Evolutionary conservation across 495 filamentous ascomycete species (phyloP), one percentile per base, ranked within the genome.

Genomic region (Extremus antarcticus): DNA sequence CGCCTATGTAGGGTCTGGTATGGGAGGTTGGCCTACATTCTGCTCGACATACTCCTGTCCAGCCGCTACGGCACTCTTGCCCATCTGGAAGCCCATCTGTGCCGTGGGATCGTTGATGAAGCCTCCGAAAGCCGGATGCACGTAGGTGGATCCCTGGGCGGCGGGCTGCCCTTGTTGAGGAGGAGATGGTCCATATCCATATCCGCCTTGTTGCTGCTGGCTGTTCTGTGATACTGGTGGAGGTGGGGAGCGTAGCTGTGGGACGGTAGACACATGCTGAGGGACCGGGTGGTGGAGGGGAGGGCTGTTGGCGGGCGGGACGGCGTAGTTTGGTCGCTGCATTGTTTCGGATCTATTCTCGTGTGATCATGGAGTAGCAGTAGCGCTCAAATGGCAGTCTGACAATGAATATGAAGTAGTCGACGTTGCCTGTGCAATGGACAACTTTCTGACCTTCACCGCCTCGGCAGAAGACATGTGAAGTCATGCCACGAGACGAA

Each of bases 271-370:
- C 53, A 97, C 90, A 78, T 97, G 94, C 66, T 97, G 94, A 45
- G 94, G 94, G 45, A 97, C 90, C 24, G 92, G 92, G 70, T 99
- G 92, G 72, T 99, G 92, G 57, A 99, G 84, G 41, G 92, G 94
- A 65, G 92, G 92, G 59, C 92, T 95, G 62, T 88, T 86, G 54
- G 87, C 85, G 41, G 82, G 84, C 22, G 82, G 62, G 35, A 71
- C 78, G 51, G 81, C 80, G 62, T 80, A 83, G 72, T 89, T 76
- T 58, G 78, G 74, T 66, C 89, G 85, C 71, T 97, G 91, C 90
- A 95, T 95, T 32, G 19, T 59, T 13, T 4, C 13, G 29, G 29
- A 35, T 10, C 9, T 23, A 20, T 23, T n/a, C 20, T 13, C 46
- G 20, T 48, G 10, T 13, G 46, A 25, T 11, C 13, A 15, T 24